Conservation (phyloP, 352 stramenopile species). For the Thalassiosira sp. region DNA sequence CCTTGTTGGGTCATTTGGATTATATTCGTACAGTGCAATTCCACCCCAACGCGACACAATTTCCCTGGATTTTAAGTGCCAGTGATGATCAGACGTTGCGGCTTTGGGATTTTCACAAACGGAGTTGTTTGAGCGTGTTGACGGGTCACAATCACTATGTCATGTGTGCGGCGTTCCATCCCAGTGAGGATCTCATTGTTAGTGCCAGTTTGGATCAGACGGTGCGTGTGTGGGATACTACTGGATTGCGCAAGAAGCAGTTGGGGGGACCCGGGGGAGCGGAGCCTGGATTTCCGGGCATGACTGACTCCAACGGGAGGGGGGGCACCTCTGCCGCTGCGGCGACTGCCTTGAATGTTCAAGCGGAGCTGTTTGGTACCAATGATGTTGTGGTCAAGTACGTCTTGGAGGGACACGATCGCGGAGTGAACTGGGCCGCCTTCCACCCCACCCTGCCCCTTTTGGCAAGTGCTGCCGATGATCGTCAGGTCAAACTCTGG, state of each 20-base stretch:
- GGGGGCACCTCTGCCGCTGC: conserved; percentile 32
- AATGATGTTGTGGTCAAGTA: conserved; percentile 99
- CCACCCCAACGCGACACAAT: conserved; percentile 92
- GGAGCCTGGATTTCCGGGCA: conserved; percentile 13
- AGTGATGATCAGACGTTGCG: conserved; percentile 99
- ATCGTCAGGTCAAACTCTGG: conserved; percentile 99
- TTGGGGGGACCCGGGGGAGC: conserved; percentile 83
- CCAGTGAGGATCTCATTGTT: conserved; percentile 99
- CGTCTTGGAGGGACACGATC: conserved; percentile 98
- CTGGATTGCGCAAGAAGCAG: conserved; percentile 98
- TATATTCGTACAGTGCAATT: conserved; percentile 99
- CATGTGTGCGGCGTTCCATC: conserved; percentile 99
- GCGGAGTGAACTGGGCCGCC: conserved; percentile 98
- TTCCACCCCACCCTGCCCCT: conserved; percentile 98
- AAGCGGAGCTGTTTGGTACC: conserved; percentile 97
- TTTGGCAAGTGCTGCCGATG: conserved; percentile 97
- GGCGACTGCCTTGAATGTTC: conserved; percentile 83
- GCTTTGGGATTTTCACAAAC: conserved; percentile 99
- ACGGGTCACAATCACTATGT: conserved; percentile 99
- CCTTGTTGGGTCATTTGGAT: conserved; percentile 97
- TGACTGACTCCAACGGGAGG: conserved; percentile 53
- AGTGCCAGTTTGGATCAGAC: conserved; percentile 98
- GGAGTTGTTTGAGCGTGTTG: conserved; percentile 98
- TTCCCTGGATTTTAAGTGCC: conserved; percentile 97
- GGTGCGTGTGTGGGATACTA: conserved; percentile 99